Base-by-base conservation (phyloP, 192 early-diverging fungal species). In the Polychytrium aggregatum region DNA sequence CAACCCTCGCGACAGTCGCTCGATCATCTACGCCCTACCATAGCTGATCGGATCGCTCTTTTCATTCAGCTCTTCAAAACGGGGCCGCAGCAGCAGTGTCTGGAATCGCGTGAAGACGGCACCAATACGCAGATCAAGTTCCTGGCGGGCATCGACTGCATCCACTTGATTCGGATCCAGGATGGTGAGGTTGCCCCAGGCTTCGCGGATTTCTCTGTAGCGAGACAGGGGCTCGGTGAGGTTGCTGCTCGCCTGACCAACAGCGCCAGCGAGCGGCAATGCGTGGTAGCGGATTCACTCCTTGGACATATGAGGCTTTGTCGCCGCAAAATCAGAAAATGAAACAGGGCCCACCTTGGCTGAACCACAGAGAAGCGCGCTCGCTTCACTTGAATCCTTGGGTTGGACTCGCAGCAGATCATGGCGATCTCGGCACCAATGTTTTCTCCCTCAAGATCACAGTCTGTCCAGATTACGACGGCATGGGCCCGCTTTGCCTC, bases 391-490 rank as follows among this genome's bases (percentile, higher is more conserved):
- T 52, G 27, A 8, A 98, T 71, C 5, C 72, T 47, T 18, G 65
- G 62, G 47, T 94, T 91, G 0, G 62, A 69, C 10, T 46, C 31
- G 5, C 56, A 54, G 44, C 88, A 89, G 0, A 95, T 65, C 5
- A 68, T 61, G 0, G 67, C 78, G 16, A 92, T 74, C 46, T 98
- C 95, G 10, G 64, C 58, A 13, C 95, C 94, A 50, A 98, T 98
- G 30, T 79, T 79, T 51, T 98, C 94, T 25, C 94, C 94, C 65
- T 97, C 91, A 8, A 85, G 78, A 72, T 98, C 92, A 53, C 93
- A 97, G 74, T 98, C 95, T 3, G 95, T 98, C 95, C 95, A 98
- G 38, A 98, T 98, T 37, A 92, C 79, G 28, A 98, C 56, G 37
- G 76, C 56, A 10, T 82, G 65, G 0, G 82, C 76, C 0, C 53